Percentiles rank a stretch among this genome's conserved stretches.
Evolutionary conservation across 805 yeast genomes (phyloP).

Genomic region (Clavispora santaluciae): DNA sequence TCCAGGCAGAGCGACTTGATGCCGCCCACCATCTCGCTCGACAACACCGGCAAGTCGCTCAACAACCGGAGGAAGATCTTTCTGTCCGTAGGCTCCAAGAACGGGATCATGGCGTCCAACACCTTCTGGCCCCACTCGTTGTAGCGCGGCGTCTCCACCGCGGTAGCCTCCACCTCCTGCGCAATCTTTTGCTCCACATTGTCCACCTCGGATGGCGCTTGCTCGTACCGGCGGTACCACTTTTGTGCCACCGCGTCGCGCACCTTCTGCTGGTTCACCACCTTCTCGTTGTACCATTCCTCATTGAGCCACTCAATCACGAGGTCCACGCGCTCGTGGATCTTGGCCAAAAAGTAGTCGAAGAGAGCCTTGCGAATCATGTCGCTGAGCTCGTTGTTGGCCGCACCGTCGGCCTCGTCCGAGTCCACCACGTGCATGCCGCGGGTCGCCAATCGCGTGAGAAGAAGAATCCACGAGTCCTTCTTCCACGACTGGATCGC

Average conservation of each 20-base stretch:
- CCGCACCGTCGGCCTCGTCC: slow-evolving; percentile 20
- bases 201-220: slow-evolving; percentile 11
- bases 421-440: slow-evolving; percentile 47
- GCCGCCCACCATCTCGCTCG: slow-evolving; percentile 54
- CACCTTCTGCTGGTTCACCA: slow-evolving; percentile 29
- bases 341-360: slow-evolving; percentile 66
- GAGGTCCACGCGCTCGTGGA: slow-evolving; percentile 65
- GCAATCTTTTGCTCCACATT: slow-evolving; percentile 16
- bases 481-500: slow-evolving; percentile 50
- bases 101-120: slow-evolving; percentile 77
- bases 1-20: slow-evolving; percentile 75
- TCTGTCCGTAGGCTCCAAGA: slow-evolving; percentile 75
- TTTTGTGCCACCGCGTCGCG: slow-evolving; percentile 15
- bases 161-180: slow-evolving; percentile 12
- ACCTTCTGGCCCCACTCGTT: slow-evolving; percentile 64
- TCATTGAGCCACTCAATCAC: slow-evolving; percentile 92
- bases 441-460: slow-evolving; percentile 76
- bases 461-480: slow-evolving; percentile 71
- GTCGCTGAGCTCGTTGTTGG: slow-evolving; percentile 45
- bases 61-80: slow-evolving; percentile 75
- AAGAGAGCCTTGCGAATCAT: slow-evolving; percentile 66
- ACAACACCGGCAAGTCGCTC: slow-evolving; percentile 81
- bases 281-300: slow-evolving; percentile 76
- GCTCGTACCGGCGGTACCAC: slow-evolving; percentile 13
- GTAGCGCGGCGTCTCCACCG: slow-evolving; percentile 46